Evolutionary conservation across 371 early-diverging fungal species (phyloP).

Genomic region (Lichtheimia ornata): DNA sequence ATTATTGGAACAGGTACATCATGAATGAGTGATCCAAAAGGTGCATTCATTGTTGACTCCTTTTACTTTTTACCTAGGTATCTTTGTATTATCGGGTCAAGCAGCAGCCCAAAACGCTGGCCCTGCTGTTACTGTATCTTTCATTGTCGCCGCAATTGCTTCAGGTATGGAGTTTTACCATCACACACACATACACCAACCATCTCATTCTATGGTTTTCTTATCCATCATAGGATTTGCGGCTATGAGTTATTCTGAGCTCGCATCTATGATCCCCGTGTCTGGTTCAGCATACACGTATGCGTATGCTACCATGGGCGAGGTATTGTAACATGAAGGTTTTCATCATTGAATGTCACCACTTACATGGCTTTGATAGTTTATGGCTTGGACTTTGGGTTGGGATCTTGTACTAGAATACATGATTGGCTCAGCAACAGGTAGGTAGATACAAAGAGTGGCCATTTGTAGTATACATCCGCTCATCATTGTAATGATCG

Average conservation of each 20-base stretch:
- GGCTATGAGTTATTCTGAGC: conserved; percentile 80
- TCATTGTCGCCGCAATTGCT: conserved; percentile 73
- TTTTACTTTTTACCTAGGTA: conserved; percentile 70
- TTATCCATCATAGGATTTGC: conserved; percentile 51
- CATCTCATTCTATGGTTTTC: neutral
- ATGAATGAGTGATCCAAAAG: neutral
- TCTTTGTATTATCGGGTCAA: conserved; percentile 67
- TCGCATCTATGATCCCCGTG: conserved; percentile 83
- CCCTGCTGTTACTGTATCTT: conserved; percentile 80
- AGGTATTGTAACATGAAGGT: conserved; percentile 27
- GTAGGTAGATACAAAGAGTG: conserved; percentile 8
- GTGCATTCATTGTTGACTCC: conserved; percentile 54
- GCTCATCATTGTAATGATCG: neutral
- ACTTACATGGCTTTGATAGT: conserved; percentile 15
- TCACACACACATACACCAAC: neutral
- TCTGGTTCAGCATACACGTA: conserved; percentile 86
- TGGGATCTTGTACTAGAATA: conserved; percentile 89
- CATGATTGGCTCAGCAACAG: conserved; percentile 76
- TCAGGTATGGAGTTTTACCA: conserved; percentile 33
- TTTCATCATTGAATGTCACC: neutral
- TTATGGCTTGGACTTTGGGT: conserved; percentile 81
- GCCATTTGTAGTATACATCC: neutral
- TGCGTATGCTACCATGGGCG: conserved; percentile 84
- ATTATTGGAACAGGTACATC: conserved; percentile 73
- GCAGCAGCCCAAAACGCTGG: conserved; percentile 81